Evolutionary conservation across 805 yeast genomes (phyloP), one percentile per base, ranked within the genome.

Genomic region (Isabelozyma pseudorhagii): DNA sequence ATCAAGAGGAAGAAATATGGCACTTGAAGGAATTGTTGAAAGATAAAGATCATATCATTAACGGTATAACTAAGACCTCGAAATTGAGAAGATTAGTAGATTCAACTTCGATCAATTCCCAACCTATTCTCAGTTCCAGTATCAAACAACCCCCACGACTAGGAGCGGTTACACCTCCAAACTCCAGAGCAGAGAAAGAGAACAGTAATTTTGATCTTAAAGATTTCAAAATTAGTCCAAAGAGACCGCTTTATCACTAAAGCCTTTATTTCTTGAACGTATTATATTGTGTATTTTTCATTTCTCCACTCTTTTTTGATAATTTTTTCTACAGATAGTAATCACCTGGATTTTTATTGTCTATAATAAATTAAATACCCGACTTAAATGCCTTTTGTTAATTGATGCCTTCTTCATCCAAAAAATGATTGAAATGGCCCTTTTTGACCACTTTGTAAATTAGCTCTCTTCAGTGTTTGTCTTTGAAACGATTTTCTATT

Each of bases 11-110:
- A 44, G 93, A 87, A 58, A 80, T 91, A 11, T 57, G 68, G 44
- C 89, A 84, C 46, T 71, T 92, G 55, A 78, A 79, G 57, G 85
- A 81, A 45, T 74, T 79, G 42, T 59, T 88, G 38, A 77, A 79
- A 43, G 88, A 87, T 54, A 91, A 90, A 64, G 96, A 90, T 56
- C 83, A 84, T 43, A 84, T 91, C 54, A 87, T 91, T 50, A 81
- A 79, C 51, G 90, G 93, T 1, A 69, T 90, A 49, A 81, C 85
- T 36, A 81, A 86, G 43, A 81, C 89, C 2, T 77, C 82, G 36
- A 77, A 83, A 57, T 75, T 86, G 34, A 76, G 92, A 34, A 60
- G 76, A 46, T 54, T 74, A 31, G 76, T 72, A 8, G 78, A 72
- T 40, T 63, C 72, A 11, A 69, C 62, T 48, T 48, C 64, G 9